Base-by-base conservation (phyloP, 345 rosid species). In the Gossypium ekmanianum region DNA sequence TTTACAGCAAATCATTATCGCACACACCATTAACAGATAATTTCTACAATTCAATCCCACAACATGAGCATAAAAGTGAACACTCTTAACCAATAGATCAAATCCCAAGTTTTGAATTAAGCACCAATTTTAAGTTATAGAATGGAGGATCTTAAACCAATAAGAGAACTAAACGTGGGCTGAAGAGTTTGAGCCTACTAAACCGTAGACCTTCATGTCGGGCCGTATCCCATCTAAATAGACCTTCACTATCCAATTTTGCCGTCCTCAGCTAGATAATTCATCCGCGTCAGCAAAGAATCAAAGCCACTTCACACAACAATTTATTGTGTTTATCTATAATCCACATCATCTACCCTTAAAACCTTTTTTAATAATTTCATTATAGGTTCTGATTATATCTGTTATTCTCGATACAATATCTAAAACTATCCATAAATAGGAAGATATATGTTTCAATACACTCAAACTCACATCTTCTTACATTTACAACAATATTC, bases 351-450 rank as follows among this genome's bases (percentile, higher is more conserved):
- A 0, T 48, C 17, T 34, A 48, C 1, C 2, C 52, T 11, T 48
- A 34, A 4, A 29, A 27, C 0, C 0, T 34, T 34, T 29, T 34
- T 34, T 34, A 5, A 34, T 5, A 34, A 34, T 34, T 0, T 34
- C 1, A 34, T 34, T 34, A 4, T 34, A 34, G 7, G 7, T 48
- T 48, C 0, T 34, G 0, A 34, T 34, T 34, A 34, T 34, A 34
- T 5, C 0, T 34, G 7, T 4, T 34, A 0, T 34, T 34, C 1
- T 34, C 1, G 1, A 34, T 5, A 34, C 7, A 34, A 34, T 1
- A 5, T 34, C 1, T 34, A 34, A 1, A 34, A 34, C 0, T 5
- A 34, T 5, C 1, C 7, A 34, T 34, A 34, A 34, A 34, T 34
- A 34, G 1, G 7, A 34, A 34, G 7, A 34, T 34, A 34, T 34